Base-by-base conservation (phyloP, 257 asterid genomes). In the Solanum lycopersicoides region DNA sequence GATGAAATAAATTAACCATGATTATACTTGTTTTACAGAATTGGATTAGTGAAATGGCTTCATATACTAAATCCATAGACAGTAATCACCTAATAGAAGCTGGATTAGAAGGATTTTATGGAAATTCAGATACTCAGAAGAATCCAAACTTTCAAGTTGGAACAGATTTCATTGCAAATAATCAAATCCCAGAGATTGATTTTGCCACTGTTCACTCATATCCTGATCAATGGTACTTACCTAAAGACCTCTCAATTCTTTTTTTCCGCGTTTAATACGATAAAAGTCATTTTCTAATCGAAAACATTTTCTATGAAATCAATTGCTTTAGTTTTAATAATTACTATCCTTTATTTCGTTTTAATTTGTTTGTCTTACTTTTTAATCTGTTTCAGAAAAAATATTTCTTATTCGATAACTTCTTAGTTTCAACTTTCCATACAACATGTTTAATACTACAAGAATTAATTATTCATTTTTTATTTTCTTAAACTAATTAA, bases 41-140 rank as follows among this genome's bases (percentile, higher is more conserved):
- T 20, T 95, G 98, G 98, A 92, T 95, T 44, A 25, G 87, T 85
- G 98, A 95, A 87, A 94, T 93, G 97, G 97, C 94, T 82, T 83
- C 94, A 18, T 93, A 90, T 85, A 83, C 93, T 89, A 95, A 95
- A 88, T 93, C 96, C 16, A 88, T 94, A 74, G 98, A 95, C 86
- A 84, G 32, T 11, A 91, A 92, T 60, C 98, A 95, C 89, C 88
- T 94, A 42, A 69, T 94, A 32, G 96, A 93, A 90, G 93, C 87
- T 10, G 98, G 98, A 39, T 89, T 94, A 2, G 98, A 95, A 84
- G 98, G 98, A 12, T 93, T 95, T 71, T 93, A 94, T 63, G 97
- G 95, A 10, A 72, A 50, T 84, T 85, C 95, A 9, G 85, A 91
- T 30, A 39, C 89, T 35, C 77, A 89, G 18, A 91, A 88, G 86